Percentiles rank a stretch among this genome's conserved stretches.
Conservation (phyloP, 179 eudicot species). For the Dionaea muscipula region DNA sequence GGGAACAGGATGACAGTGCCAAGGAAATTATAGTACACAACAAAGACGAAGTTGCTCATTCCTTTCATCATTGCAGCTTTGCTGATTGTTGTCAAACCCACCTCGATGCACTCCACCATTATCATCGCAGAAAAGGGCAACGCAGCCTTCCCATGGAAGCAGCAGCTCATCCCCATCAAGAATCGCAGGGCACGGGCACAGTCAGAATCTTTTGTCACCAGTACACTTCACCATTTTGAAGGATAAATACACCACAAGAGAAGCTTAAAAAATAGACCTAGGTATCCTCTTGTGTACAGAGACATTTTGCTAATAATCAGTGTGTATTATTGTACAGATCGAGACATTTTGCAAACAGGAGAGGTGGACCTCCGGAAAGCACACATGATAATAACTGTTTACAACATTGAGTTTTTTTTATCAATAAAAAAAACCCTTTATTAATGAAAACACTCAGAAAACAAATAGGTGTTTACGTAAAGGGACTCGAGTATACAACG, state of each 20-base stretch:
- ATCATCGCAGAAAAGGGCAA: constrained; percentile 21
- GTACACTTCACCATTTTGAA: neutral
- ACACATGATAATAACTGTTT: too few species aligned
- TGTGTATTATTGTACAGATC: too few species aligned
- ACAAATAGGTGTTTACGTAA: too few species aligned
- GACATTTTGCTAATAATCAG: too few species aligned
- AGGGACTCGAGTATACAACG: too few species aligned
- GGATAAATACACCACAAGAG: neutral
- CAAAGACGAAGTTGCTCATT: constrained; percentile 23
- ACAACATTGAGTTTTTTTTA: too few species aligned
- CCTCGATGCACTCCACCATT: constrained; percentile 14
- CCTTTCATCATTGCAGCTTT: constrained; percentile 31
- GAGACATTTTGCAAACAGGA: too few species aligned
- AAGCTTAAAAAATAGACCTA: too few species aligned
- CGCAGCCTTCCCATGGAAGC: constrained; percentile 3
- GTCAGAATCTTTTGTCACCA: neutral
- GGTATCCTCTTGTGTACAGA: too few species aligned
- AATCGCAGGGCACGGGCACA: neutral
- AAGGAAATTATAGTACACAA: constrained; percentile 20
- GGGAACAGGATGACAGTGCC: constrained; percentile 22
- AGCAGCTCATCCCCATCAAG: constrained; percentile 4
- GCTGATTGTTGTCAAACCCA: constrained; percentile 11
- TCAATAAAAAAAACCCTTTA: too few species aligned
- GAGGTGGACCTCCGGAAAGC: too few species aligned
- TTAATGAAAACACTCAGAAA: too few species aligned